phyloP scores from a whole-genome alignment of 140 eudicot genomes.

The Cichorium intybus region DNA sequence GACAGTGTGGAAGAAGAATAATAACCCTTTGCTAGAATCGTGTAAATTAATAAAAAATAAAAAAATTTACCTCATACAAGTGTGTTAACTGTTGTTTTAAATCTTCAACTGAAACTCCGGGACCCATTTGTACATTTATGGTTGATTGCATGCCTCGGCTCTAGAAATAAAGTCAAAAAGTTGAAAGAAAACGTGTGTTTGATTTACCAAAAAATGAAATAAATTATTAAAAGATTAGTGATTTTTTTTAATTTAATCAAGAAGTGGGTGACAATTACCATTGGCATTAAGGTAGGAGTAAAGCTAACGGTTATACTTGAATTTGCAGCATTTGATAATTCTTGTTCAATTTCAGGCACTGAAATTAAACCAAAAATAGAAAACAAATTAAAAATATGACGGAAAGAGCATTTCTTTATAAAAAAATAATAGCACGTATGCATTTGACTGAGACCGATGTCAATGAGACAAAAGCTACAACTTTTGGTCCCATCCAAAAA shows the following conservation, averaged over 20 bases:
- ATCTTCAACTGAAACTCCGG: conserved; percentile 75
- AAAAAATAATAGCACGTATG: neutral
- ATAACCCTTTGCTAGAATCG: neutral
- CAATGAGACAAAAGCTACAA: neutral
- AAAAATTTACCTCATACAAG: conserved; percentile 58
- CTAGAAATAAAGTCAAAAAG: conserved; percentile 31
- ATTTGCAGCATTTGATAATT: conserved; percentile 70
- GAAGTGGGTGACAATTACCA: conserved; percentile 46
- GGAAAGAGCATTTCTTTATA: neutral
- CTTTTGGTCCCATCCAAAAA: neutral
- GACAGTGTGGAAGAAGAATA: neutral
- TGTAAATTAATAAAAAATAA: neutral
- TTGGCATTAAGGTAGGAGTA: conserved; percentile 97
- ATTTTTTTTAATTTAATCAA: neutral
- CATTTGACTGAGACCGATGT: neutral
- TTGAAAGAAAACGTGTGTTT: neutral
- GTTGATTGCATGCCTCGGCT: conserved; percentile 99
- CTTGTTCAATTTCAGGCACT: conserved; percentile 99
- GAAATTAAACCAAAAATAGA: conserved; percentile 26
- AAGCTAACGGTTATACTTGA: conserved; percentile 83
- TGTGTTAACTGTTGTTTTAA: conserved; percentile 48
- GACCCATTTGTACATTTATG: conserved; percentile 83
- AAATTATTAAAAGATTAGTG: neutral
- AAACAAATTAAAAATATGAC: neutral
- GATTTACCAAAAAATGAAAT: neutral